phyloP scores from a whole-genome alignment of 116 monocot genomes.

The Papilionanthe hybrid region DNA sequence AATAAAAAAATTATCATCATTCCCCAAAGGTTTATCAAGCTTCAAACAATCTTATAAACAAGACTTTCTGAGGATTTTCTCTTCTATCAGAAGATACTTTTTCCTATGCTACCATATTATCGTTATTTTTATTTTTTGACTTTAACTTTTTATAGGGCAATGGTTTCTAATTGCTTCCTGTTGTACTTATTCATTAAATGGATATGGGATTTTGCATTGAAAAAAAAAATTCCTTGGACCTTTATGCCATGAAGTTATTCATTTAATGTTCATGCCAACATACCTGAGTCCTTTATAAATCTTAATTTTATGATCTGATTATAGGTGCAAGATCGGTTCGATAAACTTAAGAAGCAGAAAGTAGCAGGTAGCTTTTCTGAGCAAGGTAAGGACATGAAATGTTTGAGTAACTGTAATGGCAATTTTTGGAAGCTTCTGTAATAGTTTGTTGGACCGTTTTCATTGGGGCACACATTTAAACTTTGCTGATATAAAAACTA shows the following conservation, averaged over 20 bases:
- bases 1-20: no score
- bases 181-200: no score
- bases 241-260: neutral
- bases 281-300: neutral
- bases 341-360: conserved; percentile 89
- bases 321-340: conserved; percentile 97
- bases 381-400: conserved; percentile 55
- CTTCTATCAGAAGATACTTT: no score
- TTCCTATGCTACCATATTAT: no score
- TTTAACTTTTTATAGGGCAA: no score
- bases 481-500: neutral
- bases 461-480: neutral
- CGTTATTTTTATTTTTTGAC: no score
- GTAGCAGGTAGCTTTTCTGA: conserved; percentile 64
- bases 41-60: no score
- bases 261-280: neutral
- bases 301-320: neutral
- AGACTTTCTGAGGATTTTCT: no score
- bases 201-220: no score
- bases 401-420: neutral
- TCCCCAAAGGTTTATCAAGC: no score
- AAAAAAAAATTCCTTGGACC: no score
- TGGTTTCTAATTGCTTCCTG: no score
- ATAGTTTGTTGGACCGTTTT: neutral
- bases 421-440: neutral